Conservation (phyloP, 2,329 filamentous ascomycete species). For the Fusarium penzigii region DNA sequence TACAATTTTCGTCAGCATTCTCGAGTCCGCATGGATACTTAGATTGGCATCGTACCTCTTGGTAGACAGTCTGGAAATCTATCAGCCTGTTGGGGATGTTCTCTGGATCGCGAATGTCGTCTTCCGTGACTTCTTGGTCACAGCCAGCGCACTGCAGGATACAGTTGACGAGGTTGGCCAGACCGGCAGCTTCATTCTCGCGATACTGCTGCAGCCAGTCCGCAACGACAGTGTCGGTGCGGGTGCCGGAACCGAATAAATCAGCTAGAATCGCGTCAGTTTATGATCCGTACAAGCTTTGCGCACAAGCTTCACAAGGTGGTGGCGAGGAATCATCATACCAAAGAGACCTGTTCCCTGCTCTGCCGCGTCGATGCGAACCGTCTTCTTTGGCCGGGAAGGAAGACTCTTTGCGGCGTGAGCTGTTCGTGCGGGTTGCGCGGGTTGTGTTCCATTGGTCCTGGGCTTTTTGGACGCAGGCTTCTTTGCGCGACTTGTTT, state of each 20-base stretch:
- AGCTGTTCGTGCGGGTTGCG: conserved; percentile 39
- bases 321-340: conserved; percentile 33
- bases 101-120: conserved; percentile 89
- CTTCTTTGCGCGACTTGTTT: conserved; percentile 51
- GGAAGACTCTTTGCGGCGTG: conserved; percentile 40
- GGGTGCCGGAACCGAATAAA: conserved; percentile 61
- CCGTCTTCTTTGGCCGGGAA: conserved; percentile 58
- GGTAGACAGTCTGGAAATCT: conserved; percentile 87
- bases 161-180: conserved; percentile 67
- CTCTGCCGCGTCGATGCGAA: conserved; percentile 51
- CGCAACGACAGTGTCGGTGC: conserved; percentile 57
- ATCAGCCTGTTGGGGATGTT: conserved; percentile 75
- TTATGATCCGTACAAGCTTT: not conserved
- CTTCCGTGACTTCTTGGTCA: conserved; percentile 71
- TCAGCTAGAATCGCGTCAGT: conserved; percentile 49
- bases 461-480: conserved; percentile 65
- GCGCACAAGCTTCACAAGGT: no score
- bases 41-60: conserved; percentile 56
- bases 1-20: conserved; percentile 36
- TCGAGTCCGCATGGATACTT: not conserved
- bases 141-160: conserved; percentile 76
- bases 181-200: conserved; percentile 52
- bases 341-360: conserved; percentile 58
- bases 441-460: conserved; percentile 54
- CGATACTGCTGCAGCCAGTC: conserved; percentile 63